Percentiles rank a stretch among this genome's conserved stretches.
Conservation (phyloP, 495 filamentous ascomycete species). For the Saxispiralis lemnorum region DNA sequence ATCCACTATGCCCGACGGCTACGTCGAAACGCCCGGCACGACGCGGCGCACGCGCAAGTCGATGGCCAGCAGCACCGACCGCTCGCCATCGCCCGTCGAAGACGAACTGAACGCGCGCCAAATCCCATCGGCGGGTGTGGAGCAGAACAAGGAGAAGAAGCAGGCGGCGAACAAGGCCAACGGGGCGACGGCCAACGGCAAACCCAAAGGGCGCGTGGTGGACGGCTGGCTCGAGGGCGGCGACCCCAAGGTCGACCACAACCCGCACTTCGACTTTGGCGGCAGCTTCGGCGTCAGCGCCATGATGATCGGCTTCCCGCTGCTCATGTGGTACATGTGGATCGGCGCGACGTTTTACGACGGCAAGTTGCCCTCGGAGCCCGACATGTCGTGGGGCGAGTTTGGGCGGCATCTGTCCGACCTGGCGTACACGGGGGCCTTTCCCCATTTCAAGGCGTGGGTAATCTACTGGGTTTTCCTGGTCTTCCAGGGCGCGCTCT, state of each 20-base stretch:
- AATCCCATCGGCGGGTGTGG: slow-evolving; percentile 2
- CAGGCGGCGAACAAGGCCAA: slow-evolving; percentile 7
- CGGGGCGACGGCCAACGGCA: slow-evolving; percentile 11
- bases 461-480: slow-evolving; percentile 84
- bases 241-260: slow-evolving; percentile 65
- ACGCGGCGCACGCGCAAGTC: slow-evolving; percentile 21
- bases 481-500: slow-evolving; percentile 62
- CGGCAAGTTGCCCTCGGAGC: slow-evolving; percentile 53
- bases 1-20: slow-evolving; percentile 22
- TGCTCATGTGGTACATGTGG: slow-evolving; percentile 99
- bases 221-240: slow-evolving; percentile 50
- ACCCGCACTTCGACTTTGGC: slow-evolving; percentile 74
- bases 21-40: slow-evolving; percentile 28
- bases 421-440: slow-evolving; percentile 65
- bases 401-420: slow-evolving; percentile 50
- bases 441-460: slow-evolving; percentile 66
- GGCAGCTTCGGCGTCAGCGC: slow-evolving; percentile 55
- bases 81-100: slow-evolving; percentile 8
- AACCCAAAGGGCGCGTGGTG: slow-evolving; percentile 25
- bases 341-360: slow-evolving; percentile 82
- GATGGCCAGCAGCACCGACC: slow-evolving; percentile 5
- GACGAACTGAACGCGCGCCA: slow-evolving; percentile 5
- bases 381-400: slow-evolving; percentile 43
- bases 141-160: slow-evolving; percentile 4
- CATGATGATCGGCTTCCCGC: slow-evolving; percentile 84